Evolutionary conservation across 2,329 filamentous ascomycete genomes (phyloP), one percentile per base, ranked within the genome.

Genomic region (Tolypocladium ophioglossoides): DNA sequence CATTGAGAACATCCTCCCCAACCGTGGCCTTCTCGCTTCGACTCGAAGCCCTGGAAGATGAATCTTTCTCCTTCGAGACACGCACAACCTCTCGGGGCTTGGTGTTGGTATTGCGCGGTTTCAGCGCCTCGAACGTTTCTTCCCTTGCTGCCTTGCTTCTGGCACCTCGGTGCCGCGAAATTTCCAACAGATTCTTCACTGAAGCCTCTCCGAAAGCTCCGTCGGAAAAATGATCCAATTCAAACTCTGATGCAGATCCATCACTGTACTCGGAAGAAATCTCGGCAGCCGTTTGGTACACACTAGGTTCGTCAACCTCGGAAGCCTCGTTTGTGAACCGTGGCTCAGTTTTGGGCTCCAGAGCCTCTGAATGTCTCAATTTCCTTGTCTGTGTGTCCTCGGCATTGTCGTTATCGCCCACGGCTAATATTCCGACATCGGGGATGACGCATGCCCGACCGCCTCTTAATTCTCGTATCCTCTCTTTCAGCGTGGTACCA

Each of bases 241-340:
- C 57, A 32, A 52, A 55, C 11, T 63, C 58, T 3, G 60, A 61
- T 2, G 34, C 50, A 32, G 56, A 60, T 22, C 44, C 44, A 10
- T 57, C 51, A n/a, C 52, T 54, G 8, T 47, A 40, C 10, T 53
- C 58, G 3, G 62, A 63, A 4, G 56, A 58, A 2, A 63, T 55
- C 41, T 62, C 59, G 11, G 60, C 60, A 10, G 55, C 55, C 18
- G 64, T 66, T 38, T 61, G 58, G 35, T 62, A 66, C 10, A 61
- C 18, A 50, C 61, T 65, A 22, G 57, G 51, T 10, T 64, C 62
- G 7, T 67, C 57, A 34, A 52, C 52, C 9, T 53, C 34, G 20
- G 44, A 40, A 44, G 27, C 50, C 9, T 16, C 7, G 7, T 9
- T n/a, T 32, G 44, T 48, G 20, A 24, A 2, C 8, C 35, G 18